Evolutionary conservation across 495 filamentous ascomycete genomes (phyloP).

Genomic region (Lophiostoma macrostomum): DNA sequence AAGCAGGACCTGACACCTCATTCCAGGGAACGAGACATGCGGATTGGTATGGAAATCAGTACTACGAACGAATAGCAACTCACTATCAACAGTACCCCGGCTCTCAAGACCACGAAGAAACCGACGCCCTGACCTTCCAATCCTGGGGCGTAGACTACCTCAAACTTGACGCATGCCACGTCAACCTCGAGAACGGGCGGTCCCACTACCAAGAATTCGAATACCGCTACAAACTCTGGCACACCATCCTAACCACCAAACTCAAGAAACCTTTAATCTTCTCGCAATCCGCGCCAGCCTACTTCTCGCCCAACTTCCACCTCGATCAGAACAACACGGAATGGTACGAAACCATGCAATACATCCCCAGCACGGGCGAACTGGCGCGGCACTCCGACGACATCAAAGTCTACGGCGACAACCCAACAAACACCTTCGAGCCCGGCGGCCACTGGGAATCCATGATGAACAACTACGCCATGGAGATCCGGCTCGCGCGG

Average conservation of each 20-base stretch:
- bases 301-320: conserved; percentile 35
- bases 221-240: conserved; percentile 40
- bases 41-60: too few relatives aligned
- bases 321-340: conserved; percentile 38
- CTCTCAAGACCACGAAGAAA: conserved; percentile 41
- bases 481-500: conserved; percentile 41
- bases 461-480: conserved; percentile 46
- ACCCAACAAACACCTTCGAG: conserved; percentile 33
- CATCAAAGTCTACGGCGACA: conserved; percentile 41
- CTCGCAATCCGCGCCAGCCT: conserved; percentile 46
- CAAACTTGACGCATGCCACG: conserved; percentile 46
- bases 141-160: conserved; percentile 47
- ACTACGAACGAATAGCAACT: too few relatives aligned
- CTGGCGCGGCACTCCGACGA: conserved; percentile 47
- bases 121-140: conserved; percentile 43
- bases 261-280: conserved; percentile 44
- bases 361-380: conserved; percentile 42
- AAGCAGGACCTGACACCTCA: too few relatives aligned
- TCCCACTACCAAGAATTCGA: conserved; percentile 38
- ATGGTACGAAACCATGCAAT: conserved; percentile 46
- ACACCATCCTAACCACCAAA: conserved; percentile 34
- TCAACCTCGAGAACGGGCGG: conserved; percentile 33
- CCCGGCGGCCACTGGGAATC: conserved; percentile 41
- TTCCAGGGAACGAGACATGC: too few relatives aligned
- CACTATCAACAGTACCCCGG: conserved; percentile 45